Evolutionary conservation across 371 early-diverging fungal genomes (phyloP).

Genomic region (Syncephalastrum racemosum): DNA sequence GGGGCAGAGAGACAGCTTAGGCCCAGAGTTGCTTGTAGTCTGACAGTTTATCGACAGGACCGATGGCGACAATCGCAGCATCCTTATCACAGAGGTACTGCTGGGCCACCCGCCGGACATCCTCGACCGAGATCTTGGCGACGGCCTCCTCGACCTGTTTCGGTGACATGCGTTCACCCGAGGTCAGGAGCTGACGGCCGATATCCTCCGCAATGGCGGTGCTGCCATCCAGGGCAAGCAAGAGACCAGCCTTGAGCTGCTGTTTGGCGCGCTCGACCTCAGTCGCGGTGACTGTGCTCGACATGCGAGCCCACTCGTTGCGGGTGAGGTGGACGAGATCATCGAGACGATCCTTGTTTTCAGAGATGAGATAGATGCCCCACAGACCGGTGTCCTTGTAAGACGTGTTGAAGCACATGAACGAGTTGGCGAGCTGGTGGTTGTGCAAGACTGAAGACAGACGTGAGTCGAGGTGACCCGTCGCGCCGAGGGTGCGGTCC

Average conservation of each 20-base stretch:
- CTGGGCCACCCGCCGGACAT: slow-evolving; percentile 85
- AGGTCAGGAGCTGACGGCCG: slow-evolving; percentile 93
- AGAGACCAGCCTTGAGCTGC: slow-evolving; percentile 93
- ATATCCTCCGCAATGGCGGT: slow-evolving; percentile 96
- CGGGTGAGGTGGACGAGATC: slow-evolving; percentile 85
- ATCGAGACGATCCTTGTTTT: slow-evolving; percentile 80
- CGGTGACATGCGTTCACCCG: slow-evolving; percentile 83
- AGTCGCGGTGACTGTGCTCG: slow-evolving; percentile 82
- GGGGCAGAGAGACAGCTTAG: too few species aligned
- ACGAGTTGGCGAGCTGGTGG: slow-evolving; percentile 91
- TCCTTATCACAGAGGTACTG: slow-evolving; percentile 81
- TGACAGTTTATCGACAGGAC: slow-evolving; percentile 76
- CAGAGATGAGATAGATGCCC: slow-evolving; percentile 91
- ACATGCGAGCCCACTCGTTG: slow-evolving; percentile 91
- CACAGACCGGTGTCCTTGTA: slow-evolving; percentile 98
- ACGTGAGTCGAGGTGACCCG: slow-evolving; percentile 80
- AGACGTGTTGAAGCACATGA: slow-evolving; percentile 97
- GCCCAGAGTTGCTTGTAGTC: slow-evolving; percentile 55
- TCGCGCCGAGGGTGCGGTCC: slow-evolving; percentile 91
- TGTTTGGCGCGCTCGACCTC: slow-evolving; percentile 98
- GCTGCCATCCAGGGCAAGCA: slow-evolving; percentile 90
- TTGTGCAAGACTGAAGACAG: slow-evolving; percentile 82
- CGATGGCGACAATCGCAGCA: slow-evolving; percentile 90
- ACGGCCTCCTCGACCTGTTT: slow-evolving; percentile 42
- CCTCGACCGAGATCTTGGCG: slow-evolving; percentile 52